Evolutionary conservation across 2,329 filamentous ascomycete species (phyloP), one percentile per base, ranked within the genome.

Genomic region (Ophioceras dolichostomum): DNA sequence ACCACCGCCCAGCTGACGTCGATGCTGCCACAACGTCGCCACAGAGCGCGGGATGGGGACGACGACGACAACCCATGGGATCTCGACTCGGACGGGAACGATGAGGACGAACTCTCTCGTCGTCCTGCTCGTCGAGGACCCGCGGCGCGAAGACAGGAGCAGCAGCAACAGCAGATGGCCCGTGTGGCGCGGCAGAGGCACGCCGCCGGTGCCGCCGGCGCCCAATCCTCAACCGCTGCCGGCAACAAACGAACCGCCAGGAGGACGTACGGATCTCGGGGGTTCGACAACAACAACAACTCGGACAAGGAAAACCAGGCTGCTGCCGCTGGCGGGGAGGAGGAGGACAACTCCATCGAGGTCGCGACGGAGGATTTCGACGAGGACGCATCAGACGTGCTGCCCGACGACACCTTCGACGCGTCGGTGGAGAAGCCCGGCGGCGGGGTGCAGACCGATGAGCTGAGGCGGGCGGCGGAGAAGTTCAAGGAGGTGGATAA

Each of bases 401-500:
- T 60, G 19, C 60, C 60, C 4, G 67, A 72, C 27, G 61, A 70
- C 36, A 63, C 60, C 0, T 61, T 65, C 47, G 61, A 57, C 5
- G 14, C 20, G 6, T 32, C 36, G 10, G 36, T 20, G 30, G 22
- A 8, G 7, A 12, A 12, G 12, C 46, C 47, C 3, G 46, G 37
- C 6, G 43, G 46, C 18, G 22, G 22, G 7, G 8, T 7, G 8
- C 51, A 40, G 13, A 51, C 47, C 17, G 55, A 68, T 30, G 74
- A 77, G 60, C 59, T 83, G 42, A 72, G 71, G 55, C 61, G 65
- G 35, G 72, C 74, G 29, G 64, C 64, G 9, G 67, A 62, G 51
- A 81, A 81, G 56, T 83, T 83, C 48, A 66, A 71, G 52, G 77
- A 82, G 56, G 78, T 83, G 29, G 78, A 83, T 52, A 62, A 68